Base-by-base conservation (phyloP, 495 filamentous ascomycete genomes). In the Penicillium macrosclerotiorum region DNA sequence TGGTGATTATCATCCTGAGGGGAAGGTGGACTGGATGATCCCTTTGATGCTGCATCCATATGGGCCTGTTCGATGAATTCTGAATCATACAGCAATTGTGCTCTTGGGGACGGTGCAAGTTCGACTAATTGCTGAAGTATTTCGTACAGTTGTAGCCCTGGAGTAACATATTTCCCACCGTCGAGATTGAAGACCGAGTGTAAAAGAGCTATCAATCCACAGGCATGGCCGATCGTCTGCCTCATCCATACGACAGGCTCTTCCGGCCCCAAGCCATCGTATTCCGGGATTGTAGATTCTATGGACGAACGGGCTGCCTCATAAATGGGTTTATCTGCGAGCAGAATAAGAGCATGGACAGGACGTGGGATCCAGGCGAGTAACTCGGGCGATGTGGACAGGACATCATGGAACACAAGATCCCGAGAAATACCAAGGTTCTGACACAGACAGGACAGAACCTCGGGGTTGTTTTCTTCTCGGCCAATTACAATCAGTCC, bases 11-110 rank as follows among this genome's bases (percentile, higher is more conserved):
- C 71, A 45, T 83, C 85, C 19, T 70, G 65, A 1, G 85, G 80
- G 37, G 65, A 70, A 1, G 88, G 89, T 4, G 85, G 81, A 22
- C 54, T 64, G 2, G 86, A 87, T 42, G 83, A 79, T 7, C 90
- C 91, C 52, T 73, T 59, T 6, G 57, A 63, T 5, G 90, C 90
- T 8, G 82, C 88, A 32, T 77, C 72, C 52, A 78, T 76, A 61
- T 95, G 88, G 26, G 86, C 86, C 16, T 60, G 55, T 45, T 90
- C 89, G 9, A 96, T 68, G 16, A 75, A 77, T 14, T 67, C 54
- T 1, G 82, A 86, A 22, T 80, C 68, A 54, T 94, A 88, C 8
- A 96, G 70, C 12, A 90, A 62, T 11, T 79, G 58, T 3, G 88
- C 81, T 42, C 91, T 73, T 26, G 61, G 55, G 3, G 17, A 7